Evolutionary conservation across 768 basidiomycete species (phyloP).

Genomic region (Tricholoma terreum): DNA sequence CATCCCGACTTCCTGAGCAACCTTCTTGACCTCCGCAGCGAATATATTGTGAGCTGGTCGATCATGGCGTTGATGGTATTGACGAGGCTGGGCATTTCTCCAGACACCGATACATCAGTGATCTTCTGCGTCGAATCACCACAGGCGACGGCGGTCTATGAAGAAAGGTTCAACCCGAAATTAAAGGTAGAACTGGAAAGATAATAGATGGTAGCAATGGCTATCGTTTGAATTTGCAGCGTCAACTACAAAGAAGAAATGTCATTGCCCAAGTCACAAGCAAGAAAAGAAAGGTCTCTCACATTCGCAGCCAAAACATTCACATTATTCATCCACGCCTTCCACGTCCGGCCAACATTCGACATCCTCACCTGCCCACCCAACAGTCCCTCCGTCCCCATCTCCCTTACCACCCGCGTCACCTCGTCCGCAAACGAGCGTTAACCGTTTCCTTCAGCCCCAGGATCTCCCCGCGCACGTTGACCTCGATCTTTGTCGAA

Average conservation of each 20-base stretch:
- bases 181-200: too few relatives aligned
- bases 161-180: not conserved
- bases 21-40: slow-evolving; percentile 77
- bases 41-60: slow-evolving; percentile 56
- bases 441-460: slow-evolving; percentile 93
- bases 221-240: slow-evolving; percentile 23
- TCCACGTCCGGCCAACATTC: slow-evolving; percentile 96
- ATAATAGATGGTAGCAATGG: not conserved
- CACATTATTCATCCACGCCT: slow-evolving; percentile 92
- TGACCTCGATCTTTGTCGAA: slow-evolving; percentile 43
- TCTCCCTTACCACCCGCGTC: slow-evolving; percentile 86
- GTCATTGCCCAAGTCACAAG: too few relatives aligned
- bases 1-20: slow-evolving; percentile 71
- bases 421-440: slow-evolving; percentile 80
- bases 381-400: slow-evolving; percentile 93
- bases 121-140: slow-evolving; percentile 96
- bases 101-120: slow-evolving; percentile 87
- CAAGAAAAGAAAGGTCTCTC: too few relatives aligned
- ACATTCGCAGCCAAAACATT: slow-evolving; percentile 95
- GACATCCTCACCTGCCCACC: slow-evolving; percentile 93
- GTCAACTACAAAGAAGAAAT: slow-evolving; percentile 56
- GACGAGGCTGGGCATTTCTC: slow-evolving; percentile 91
- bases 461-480: slow-evolving; percentile 89
- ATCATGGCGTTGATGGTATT: slow-evolving; percentile 94
- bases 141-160: slow-evolving; percentile 79